A percentile compares a stretch with the other conserved stretches of the same genome.
Evolutionary conservation across 306 rosid species (phyloP).

Genomic region (Trifolium pratense): DNA sequence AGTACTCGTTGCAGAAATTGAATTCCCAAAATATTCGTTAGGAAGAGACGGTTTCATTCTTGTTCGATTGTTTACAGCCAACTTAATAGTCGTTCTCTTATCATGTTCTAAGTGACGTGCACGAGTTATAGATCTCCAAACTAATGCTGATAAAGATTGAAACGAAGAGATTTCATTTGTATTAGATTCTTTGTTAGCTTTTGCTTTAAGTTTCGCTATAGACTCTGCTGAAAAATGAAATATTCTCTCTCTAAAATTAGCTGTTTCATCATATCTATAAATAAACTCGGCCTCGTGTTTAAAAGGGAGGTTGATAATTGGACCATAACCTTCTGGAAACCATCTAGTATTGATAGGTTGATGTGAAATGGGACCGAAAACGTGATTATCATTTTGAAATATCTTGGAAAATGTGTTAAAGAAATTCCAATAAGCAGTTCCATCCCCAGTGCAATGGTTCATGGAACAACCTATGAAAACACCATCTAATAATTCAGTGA

Average conservation of each 20-base stretch:
- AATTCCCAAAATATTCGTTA: constrained; percentile 61
- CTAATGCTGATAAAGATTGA: constrained; percentile 61
- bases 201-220: constrained; percentile 61
- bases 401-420: constrained; percentile 64
- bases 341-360: constrained; percentile 55
- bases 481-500: constrained; percentile 62
- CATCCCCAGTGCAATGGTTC: constrained; percentile 59
- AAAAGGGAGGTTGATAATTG: constrained; percentile 55
- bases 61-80: constrained; percentile 50
- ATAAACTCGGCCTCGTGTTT: constrained; percentile 53
- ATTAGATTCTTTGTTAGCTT: constrained; percentile 53
- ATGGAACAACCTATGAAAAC: constrained; percentile 72
- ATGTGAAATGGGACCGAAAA: constrained; percentile 26
- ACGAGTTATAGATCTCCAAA: constrained; percentile 65
- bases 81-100: constrained; percentile 43
- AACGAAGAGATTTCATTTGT: constrained; percentile 58
- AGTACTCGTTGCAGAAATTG: background rate
- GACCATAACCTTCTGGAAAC: constrained; percentile 58
- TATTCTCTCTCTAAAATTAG: constrained; percentile 55
- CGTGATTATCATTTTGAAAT: constrained; percentile 29
- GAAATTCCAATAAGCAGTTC: constrained; percentile 69
- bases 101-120: constrained; percentile 30
- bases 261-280: constrained; percentile 44
- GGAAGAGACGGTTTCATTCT: constrained; percentile 60
- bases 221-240: constrained; percentile 67